A percentile compares a stretch with the other conserved stretches of the same genome.
Evolutionary conservation across 768 basidiomycete genomes (phyloP).

Genomic region (Tulasnella sp.): DNA sequence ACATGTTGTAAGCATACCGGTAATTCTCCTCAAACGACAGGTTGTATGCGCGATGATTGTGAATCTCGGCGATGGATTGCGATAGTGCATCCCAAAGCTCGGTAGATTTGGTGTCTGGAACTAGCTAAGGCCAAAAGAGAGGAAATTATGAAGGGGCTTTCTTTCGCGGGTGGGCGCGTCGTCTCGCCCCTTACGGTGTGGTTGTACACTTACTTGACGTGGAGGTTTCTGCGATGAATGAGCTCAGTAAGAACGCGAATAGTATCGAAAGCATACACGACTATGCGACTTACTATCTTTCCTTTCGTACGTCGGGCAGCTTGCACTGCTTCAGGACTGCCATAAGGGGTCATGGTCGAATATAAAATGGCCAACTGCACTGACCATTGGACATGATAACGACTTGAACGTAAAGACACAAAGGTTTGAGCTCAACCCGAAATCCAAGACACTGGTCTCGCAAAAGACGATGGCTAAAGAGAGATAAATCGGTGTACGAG

Average conservation of each 20-base stretch:
- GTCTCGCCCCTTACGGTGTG: background rate
- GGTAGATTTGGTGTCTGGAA: slow-evolving; percentile 49
- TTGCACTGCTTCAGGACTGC: background rate
- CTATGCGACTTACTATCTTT: slow-evolving; percentile 6
- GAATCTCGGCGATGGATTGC: slow-evolving; percentile 85
- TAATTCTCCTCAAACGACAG: slow-evolving; percentile 91
- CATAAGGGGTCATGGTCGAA: background rate
- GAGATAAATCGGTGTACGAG: too few species aligned
- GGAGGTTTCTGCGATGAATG: slow-evolving; percentile 19
- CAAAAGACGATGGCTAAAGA: too few species aligned
- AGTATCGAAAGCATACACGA: background rate
- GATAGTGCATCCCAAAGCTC: slow-evolving; percentile 76
- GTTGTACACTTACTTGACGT: slow-evolving; percentile 14
- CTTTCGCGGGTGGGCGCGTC: background rate
- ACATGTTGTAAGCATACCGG: slow-evolving; percentile 89
- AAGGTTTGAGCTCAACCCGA: too few species aligned
- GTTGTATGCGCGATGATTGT: slow-evolving; percentile 82
- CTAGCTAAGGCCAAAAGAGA: slow-evolving; percentile 38
- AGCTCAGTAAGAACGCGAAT: background rate
- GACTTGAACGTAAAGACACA: too few species aligned
- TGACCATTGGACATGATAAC: too few species aligned
- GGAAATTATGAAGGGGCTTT: background rate
- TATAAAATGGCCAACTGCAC: background rate
- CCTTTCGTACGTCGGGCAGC: slow-evolving; percentile 1
- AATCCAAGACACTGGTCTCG: too few species aligned